Base-by-base conservation (phyloP, 257 asterid species). In the Capsicum chinense region DNA sequence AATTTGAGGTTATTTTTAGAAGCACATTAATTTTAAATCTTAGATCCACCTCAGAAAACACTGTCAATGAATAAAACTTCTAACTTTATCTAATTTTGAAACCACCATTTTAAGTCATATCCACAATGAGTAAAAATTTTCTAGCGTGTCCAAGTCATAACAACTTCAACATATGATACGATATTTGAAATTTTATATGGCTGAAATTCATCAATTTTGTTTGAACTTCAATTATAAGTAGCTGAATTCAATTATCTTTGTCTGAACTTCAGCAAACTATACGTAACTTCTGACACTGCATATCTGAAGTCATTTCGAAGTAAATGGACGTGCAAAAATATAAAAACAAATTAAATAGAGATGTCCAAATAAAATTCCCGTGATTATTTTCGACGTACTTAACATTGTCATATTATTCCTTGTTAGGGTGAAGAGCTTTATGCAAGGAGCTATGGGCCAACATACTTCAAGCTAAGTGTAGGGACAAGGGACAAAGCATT, bases 401-500 rank as follows among this genome's bases (percentile, higher is more conserved):
- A 73, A 47, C n/a, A n/a, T 73, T 73, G 19, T 73, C 42, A 10
- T 66, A 14, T 66, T 66, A 48, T 39, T 37, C 0, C 47, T 10
- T 73, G 58, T 74, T 79, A 91, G 92, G 95, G 94, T 2, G 50
- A 73, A 82, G 90, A 92, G 80, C 1, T 92, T 2, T 80, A 79
- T 63, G 97, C 90, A 37, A 94, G 87, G 79, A 85, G 85, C 19
- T 64, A 81, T 76, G 92, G 86, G 59, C 67, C 68, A 57, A 87
- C 94, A 37, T 1, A 15, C 66, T 84, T 92, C 59, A 89, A 83
- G 69, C 47, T 95, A 70, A 82, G 9, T 17, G 86, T 91, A 64
- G 98, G 95, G 79, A 93, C 94, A 14, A 90, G 84, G 82, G 91
- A 87, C 26, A 95, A 89, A 85, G 84, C 97, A 16, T 90, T 93